Evolutionary conservation across 768 basidiomycete species (phyloP), one percentile per base, ranked within the genome.

Genomic region (Calocera viscosa): DNA sequence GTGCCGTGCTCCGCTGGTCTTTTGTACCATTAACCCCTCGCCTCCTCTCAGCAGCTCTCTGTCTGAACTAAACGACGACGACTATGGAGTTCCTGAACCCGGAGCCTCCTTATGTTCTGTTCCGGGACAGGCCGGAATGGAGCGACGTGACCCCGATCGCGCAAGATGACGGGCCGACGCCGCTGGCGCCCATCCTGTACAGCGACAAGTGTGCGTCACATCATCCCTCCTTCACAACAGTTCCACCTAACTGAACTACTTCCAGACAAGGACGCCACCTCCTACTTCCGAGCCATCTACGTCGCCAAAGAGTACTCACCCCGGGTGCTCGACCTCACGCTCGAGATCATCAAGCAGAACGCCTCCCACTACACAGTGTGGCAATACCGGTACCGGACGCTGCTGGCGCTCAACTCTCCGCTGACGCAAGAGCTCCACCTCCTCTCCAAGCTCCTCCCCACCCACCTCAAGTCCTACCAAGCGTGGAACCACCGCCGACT

Each of bases 351-450:
- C 70, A 82, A 88, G 30, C 79, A 89, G 76, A 99, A 99, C 74
- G 94, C 96, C 3, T 93, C 91, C 0, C 96, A 98, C 74, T 99
- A 97, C 74, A 89, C 94, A 64, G 93, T 94, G 71, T 99, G 96
- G 95, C 94, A 96, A 78, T 97, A 94, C 76, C 87, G 95, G 49
- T 93, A 94, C 76, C 84, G 89, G 73, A 94, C 92, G 1, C 82
- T 97, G 1, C 71, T 94, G 1, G 82, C 83, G 1, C 75, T 90
- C 68, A 75, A 86, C 10, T 77, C 83, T 2, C 81, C 89, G 30
- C 81, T 98, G 67, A 82, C 86, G n/a, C 80, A 76, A 2, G 95
- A 99, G 78, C 81, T 97, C 1, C 77, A 76, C 64, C 80, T 95
- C 35, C 94, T 96, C 86, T 90, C 96, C 78, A 86, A 86, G 70